Evolutionary conservation across 2,329 filamentous ascomycete species (phyloP).

Genomic region (Trichoderma semiorbis): DNA sequence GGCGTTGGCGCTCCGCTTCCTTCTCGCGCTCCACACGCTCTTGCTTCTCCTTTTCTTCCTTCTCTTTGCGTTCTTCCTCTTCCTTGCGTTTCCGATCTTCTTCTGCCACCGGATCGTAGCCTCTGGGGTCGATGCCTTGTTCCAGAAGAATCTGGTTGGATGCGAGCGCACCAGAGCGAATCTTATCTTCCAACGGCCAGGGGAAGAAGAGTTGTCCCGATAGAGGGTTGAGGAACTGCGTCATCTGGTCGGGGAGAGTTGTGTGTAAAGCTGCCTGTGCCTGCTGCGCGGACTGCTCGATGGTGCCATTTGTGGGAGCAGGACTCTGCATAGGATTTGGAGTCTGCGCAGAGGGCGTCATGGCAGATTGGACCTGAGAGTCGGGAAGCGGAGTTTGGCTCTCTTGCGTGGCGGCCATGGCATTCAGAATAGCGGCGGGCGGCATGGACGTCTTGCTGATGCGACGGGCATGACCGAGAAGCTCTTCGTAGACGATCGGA

Average conservation of each 20-base stretch:
- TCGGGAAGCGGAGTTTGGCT: conserved; percentile 33
- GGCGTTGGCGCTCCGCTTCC: conserved; percentile 33
- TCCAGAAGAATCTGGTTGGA: conserved; percentile 60
- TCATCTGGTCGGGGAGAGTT: conserved; percentile 47
- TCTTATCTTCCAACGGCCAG: conserved; percentile 70
- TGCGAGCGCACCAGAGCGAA: conserved; percentile 65
- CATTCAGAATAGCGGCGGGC: conserved; percentile 51
- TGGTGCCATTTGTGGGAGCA: conserved; percentile 32
- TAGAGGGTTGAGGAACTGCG: conserved; percentile 52
- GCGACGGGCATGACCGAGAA: conserved; percentile 72
- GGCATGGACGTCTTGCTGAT: conserved; percentile 79
- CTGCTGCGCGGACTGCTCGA: conserved; percentile 34
- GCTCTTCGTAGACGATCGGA: conserved; percentile 65
- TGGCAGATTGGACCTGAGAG: conserved; percentile 28
- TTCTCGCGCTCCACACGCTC: conserved; percentile 47
- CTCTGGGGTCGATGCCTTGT: conserved; percentile 58
- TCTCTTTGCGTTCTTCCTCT: conserved; percentile 46
- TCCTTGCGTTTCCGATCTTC: conserved; percentile 49
- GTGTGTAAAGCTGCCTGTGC: conserved; percentile 34
- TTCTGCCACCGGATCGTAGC: conserved; percentile 56
- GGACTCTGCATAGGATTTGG: conserved; percentile 36
- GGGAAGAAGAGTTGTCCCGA: conserved; percentile 64
- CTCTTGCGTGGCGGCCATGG: conserved; percentile 31
- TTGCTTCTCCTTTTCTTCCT: conserved; percentile 45
- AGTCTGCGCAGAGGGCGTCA: conserved; percentile 33